A percentile compares a stretch with the other conserved stretches of the same genome.
Conservation (phyloP, 1,284 basidiomycete species). For the Pulveroboletus sp. region DNA sequence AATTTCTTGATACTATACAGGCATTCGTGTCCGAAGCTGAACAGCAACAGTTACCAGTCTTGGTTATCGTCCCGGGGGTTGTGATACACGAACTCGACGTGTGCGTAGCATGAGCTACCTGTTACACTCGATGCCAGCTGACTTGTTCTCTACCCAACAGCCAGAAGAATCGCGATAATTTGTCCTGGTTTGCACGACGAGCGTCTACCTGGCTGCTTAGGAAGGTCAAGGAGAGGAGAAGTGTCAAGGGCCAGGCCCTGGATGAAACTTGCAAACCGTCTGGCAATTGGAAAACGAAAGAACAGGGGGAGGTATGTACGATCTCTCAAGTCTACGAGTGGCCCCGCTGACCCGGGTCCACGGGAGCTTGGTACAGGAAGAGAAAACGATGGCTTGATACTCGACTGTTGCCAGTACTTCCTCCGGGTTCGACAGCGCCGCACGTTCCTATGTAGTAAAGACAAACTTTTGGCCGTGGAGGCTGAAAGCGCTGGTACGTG, state of each 20-base stretch:
- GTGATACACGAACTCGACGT: slow-evolving; percentile 74
- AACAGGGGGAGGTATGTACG: slow-evolving; percentile 44
- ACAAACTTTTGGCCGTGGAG: slow-evolving; percentile 62
- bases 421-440: slow-evolving; percentile 32
- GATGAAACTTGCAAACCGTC: slow-evolving; percentile 63
- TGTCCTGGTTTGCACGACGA: slow-evolving; percentile 67
- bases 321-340: not conserved
- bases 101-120: slow-evolving; percentile 40
- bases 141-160: slow-evolving; percentile 38
- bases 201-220: slow-evolving; percentile 71
- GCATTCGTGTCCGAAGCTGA: slow-evolving; percentile 66
- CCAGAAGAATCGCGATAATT: slow-evolving; percentile 59
- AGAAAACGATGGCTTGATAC: slow-evolving; percentile 64
- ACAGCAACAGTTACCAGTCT: slow-evolving; percentile 46
- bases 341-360: slow-evolving; percentile 3
- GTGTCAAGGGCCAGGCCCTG: slow-evolving; percentile 64
- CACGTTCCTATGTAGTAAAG: slow-evolving; percentile 60
- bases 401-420: slow-evolving; percentile 73
- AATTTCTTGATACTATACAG: slow-evolving; percentile 61
- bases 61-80: slow-evolving; percentile 66
- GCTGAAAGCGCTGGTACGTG: slow-evolving; percentile 52
- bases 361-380: slow-evolving; percentile 36
- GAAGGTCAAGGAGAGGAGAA: slow-evolving; percentile 58
- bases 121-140: slow-evolving; percentile 1
- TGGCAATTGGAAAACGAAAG: slow-evolving; percentile 56